phyloP scores from a whole-genome alignment of 23 red algal genomes.

The Chondrus crispus region DNA sequence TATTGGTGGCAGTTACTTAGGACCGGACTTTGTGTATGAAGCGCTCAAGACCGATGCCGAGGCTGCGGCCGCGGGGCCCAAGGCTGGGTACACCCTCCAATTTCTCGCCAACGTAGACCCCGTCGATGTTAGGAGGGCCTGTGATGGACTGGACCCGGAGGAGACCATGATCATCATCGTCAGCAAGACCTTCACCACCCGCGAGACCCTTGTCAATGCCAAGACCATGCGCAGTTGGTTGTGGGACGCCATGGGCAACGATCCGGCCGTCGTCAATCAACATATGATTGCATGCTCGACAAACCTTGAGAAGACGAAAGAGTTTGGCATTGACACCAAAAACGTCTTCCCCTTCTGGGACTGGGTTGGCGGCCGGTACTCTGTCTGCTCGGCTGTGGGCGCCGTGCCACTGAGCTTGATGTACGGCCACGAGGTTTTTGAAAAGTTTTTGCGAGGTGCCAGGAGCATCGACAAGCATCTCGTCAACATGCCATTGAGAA shows the following conservation, averaged over 20 bases:
- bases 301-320: constrained; percentile 74
- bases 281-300: constrained; percentile 94
- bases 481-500: constrained; percentile 38
- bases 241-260: constrained; percentile 59
- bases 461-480: constrained; percentile 87
- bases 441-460: constrained; percentile 79
- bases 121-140: constrained; percentile 72
- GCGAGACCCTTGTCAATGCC: constrained; percentile 94
- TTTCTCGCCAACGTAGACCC: constrained; percentile 98
- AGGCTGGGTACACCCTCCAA: constrained; percentile 57
- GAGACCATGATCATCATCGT: constrained; percentile 89
- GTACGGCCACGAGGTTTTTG: constrained; percentile 78
- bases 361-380: constrained; percentile 97
- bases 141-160: constrained; percentile 76
- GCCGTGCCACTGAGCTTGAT: constrained; percentile 82
- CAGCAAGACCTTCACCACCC: constrained; percentile 93
- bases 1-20: constrained; percentile 97
- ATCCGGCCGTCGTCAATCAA: constrained; percentile 44
- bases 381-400: constrained; percentile 95
- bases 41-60: constrained; percentile 75
- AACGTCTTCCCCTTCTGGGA: constrained; percentile 98
- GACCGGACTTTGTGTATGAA: constrained; percentile 96
- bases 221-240: constrained; percentile 85
- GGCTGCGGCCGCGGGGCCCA: constrained; percentile 33
- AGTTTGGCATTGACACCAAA: constrained; percentile 83